A percentile compares a stretch with the other conserved stretches of the same genome.
Conservation (phyloP, 345 rosid genomes). For the Alliaria petiolata region DNA sequence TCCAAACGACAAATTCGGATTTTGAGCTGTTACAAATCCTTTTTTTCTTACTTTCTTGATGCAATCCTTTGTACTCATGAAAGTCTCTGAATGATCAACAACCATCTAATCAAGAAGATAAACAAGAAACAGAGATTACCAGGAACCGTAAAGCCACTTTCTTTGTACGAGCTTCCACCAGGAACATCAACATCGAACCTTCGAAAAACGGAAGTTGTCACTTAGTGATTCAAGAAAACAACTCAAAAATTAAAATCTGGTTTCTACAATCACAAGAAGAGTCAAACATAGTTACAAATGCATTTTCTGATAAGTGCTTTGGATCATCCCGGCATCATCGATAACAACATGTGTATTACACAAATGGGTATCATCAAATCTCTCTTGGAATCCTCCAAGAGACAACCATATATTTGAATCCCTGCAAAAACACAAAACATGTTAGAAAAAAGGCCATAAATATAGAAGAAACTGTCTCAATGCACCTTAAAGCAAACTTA, state of each 20-base stretch:
- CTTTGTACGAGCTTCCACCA: constrained; percentile 78
- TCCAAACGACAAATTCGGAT: too few species aligned
- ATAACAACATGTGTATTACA: constrained; percentile 84
- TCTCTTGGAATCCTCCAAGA: constrained; percentile 92
- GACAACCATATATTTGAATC: constrained; percentile 84
- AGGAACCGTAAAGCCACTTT: constrained; percentile 87
- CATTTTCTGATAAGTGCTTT: constrained; percentile 66
- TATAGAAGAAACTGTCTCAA: background rate
- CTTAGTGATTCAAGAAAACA: background rate
- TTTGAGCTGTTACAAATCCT: too few species aligned
- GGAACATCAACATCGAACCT: constrained; percentile 98
- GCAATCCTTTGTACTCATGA: background rate
- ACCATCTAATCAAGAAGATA: background rate
- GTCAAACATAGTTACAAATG: constrained; percentile 66
- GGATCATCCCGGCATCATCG: constrained; percentile 67
- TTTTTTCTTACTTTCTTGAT: too few species aligned
- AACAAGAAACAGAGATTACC: constrained; percentile 38
- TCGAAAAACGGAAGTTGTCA: background rate
- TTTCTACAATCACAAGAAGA: background rate
- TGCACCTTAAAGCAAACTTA: background rate
- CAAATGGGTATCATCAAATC: constrained; percentile 68
- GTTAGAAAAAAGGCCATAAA: background rate
- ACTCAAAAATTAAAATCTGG: too few species aligned
- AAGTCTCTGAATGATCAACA: background rate
- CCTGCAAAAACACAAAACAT: constrained; percentile 37